Evolutionary conservation across 495 filamentous ascomycete genomes (phyloP), one percentile per base, ranked within the genome.

Genomic region (Neurospora discreta): DNA sequence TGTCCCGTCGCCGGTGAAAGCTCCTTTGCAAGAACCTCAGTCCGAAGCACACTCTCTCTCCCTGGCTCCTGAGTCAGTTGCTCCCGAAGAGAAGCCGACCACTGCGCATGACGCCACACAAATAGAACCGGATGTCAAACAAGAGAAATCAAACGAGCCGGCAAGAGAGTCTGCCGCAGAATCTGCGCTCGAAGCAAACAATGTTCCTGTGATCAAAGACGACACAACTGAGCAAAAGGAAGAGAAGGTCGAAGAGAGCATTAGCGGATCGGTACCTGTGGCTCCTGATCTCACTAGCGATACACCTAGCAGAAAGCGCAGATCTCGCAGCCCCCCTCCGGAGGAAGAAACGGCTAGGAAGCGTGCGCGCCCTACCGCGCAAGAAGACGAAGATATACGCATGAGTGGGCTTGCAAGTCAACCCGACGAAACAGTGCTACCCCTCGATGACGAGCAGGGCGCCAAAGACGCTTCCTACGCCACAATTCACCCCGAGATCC

Each of bases 261-360:
- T 65, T 42, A 10, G 43, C 30, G 72, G 73, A 13, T 36, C 68
- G 6, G 67, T 58, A 15, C 20, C 73, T n/a, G 38, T 70, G 30
- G 69, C 71, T 36, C 73, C 72, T 20, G 76, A 78, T 38, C 71
- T 83, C 26, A 70, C 81, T 39, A 89, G 90, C 65, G 91, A 94
- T 69, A 77, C 80, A 30, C 87, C 87, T 71, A 93, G 92, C 80
- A 86, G 92, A 68, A 94, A 93, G 81, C 88, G 92, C 43, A 85
- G 90, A 73, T 93, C 90, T 68, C 83, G 86, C 69, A 93, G 87
- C 73, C 92, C 92, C 16, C 84, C 87, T 39, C 88, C 88, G 1
- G 82, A 81, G 0, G 78, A 82, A 16, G 83, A 85, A 41, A 71
- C 76, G 39, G 74, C 77, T 9, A 76, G 78, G 26, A 88, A 88